Base-by-base conservation (phyloP, 768 basidiomycete genomes). In the Leucosporidium creatinivorum region DNA sequence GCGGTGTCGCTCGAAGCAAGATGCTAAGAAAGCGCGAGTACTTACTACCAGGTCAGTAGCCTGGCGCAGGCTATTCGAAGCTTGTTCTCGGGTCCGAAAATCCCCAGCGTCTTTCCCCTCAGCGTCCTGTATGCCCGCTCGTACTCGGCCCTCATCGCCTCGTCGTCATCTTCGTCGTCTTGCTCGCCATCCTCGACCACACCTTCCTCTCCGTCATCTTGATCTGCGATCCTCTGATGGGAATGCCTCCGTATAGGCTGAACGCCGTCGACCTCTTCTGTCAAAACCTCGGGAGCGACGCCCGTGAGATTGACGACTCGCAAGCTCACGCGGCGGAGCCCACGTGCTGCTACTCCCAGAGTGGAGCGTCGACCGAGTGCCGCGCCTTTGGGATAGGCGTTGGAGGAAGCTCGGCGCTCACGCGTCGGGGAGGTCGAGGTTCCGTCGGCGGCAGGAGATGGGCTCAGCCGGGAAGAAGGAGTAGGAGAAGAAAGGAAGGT, bases 241-340 rank as follows among this genome's bases (percentile, higher is more conserved):
- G 26, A 18, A 25, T 52, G n/a, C 50, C 33, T 2, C 33, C 51
- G 23, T n/a, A 33, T 30, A 1, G 48, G 48, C 26, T 3, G 44
- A 9, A 47, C 8, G 30, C 13, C 28, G 44, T 18, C 58, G 3
- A 63, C 63, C 47, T 63, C 67, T 1, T 62, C 60, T 13, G 70
- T 26, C 13, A 47, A 52, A 15, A 58, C 58, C 47, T 60, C 69
- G 18, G 39, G 50, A 30, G 49, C 59, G 15, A n/a, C 58, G 2
- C 84, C 84, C 12, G 84, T 84, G 63, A 93, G 77, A 75, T 90
- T 91, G 54, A 89, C 90, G n/a, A 93, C 89, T 21, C 91, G 85
- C 67, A 87, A 76, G 15, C 88, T 89, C 58, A 86, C 85, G 26
- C 87, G 81, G 18, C 74, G 26, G 23, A 78, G 31, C 3, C 58